These are phyloP conservation scores for Sophora flavescens DNA, from an alignment of 306 rosid species.

Conservation along the genomic window DNA sequence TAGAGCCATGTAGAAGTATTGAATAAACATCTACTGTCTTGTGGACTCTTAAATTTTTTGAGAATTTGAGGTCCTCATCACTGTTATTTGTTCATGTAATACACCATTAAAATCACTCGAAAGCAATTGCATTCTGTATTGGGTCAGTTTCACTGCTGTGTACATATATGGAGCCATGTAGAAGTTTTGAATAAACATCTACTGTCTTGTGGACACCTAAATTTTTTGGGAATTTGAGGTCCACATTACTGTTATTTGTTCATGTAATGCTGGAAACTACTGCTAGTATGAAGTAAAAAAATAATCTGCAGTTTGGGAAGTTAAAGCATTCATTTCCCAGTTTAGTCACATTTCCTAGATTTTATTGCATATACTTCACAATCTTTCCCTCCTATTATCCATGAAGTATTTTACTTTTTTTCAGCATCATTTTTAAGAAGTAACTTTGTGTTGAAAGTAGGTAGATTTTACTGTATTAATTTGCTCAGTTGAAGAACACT, in stretches of 20 bases:
- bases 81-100: conserved; percentile 34
- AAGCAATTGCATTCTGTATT: too few species aligned
- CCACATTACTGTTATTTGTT: conserved; percentile 27
- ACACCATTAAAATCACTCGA: neutral
- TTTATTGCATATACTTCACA: conserved; percentile 6
- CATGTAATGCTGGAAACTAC: conserved; percentile 21
- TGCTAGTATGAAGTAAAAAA: conserved; percentile 22
- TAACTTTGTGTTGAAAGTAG: neutral
- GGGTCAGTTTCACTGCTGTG: too few species aligned
- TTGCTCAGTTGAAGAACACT: conserved; percentile 12
- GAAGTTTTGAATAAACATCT: conserved; percentile 11
- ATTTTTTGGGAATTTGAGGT: neutral
- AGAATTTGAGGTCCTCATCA: neutral
- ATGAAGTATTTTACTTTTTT: conserved; percentile 2
- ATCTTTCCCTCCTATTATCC: conserved; percentile 5
- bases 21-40: neutral
- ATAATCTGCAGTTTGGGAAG: conserved; percentile 23
- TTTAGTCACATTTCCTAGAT: neutral
- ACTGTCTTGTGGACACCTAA: neutral
- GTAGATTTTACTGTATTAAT: neutral
- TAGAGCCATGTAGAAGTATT: neutral
- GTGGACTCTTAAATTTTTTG: neutral
- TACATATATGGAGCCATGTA: neutral
- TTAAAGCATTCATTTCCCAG: conserved; percentile 27
- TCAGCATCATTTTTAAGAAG: conserved; percentile 21